Base-by-base conservation (phyloP, 2,329 filamentous ascomycete genomes). In the Cladophialophora chaetospira region DNA sequence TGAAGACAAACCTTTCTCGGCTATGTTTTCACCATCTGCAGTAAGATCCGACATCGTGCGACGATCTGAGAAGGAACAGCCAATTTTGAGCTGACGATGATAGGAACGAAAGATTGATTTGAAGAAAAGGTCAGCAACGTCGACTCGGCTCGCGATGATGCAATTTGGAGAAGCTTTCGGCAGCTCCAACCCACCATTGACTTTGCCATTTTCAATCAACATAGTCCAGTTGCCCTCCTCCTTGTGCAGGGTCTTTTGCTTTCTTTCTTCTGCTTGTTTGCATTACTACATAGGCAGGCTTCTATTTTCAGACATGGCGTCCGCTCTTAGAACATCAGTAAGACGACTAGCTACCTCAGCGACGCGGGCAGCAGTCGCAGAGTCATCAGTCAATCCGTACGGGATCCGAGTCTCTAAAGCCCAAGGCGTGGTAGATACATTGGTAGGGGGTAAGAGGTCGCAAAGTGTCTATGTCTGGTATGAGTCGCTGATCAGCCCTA, bases 341-440 rank as follows among this genome's bases (percentile, higher is more conserved):
- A 83, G 88, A 68, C 82, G 83, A 60, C 87, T 94, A 67, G 81
- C 84, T 54, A 83, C 83, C 19, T 83, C 83, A 58, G 82, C 84
- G 58, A 75, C 79, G 66, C 81, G 84, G 57, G 78, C 72, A 69
- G 78, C 70, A 31, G 76, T 83, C 56, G 71, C 69, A 28, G 60
- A 61, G 36, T 45, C 56, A 4, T 13, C 43, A 19, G 25, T 29
- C 17, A 62, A 60, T 47, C 69, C 82, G 43, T 84, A 89, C 68
- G 85, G 85, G 25, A 78, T 93, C 60, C 82, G 82, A 62, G 85
- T 96, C 57, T 91, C 90, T 38, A 85, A 85, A 69, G 89, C 89
- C 26, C 91, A 96, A 72, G 88, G 89, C 55, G 76, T 90, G 57
- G 86, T 89, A 47, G 83, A 87, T 70, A 87, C 90, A 44, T 81